Evolutionary conservation across 164 flowering plant genomes (phyloP).

Genomic region (Vitis amurensis): DNA sequence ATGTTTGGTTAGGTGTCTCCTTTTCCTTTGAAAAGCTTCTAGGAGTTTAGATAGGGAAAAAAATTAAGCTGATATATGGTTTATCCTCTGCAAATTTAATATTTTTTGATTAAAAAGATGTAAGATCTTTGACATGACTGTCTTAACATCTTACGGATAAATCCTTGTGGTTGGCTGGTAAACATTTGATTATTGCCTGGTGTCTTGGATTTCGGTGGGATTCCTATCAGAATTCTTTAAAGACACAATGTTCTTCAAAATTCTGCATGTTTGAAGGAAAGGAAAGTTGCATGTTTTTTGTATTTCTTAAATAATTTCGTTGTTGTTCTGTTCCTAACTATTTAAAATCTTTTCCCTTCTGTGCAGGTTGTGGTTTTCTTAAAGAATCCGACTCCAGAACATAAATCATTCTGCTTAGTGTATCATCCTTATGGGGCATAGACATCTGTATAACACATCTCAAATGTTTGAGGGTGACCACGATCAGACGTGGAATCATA

Average conservation of each 20-base stretch:
- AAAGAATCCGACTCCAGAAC: not conserved
- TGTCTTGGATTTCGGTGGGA: not conserved
- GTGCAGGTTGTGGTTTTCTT: conserved; percentile 29
- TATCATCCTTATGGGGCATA: conserved; percentile 54
- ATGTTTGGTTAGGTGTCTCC: not conserved
- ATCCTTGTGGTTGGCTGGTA: not conserved
- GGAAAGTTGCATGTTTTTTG: not conserved
- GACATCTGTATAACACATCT: conserved; percentile 43
- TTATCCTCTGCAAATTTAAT: too few relatives aligned
- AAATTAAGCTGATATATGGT: too few relatives aligned
- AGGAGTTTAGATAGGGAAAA: not conserved
- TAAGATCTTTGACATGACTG: not conserved
- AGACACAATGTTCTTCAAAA: not conserved
- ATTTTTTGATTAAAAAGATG: not conserved
- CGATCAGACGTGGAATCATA: conserved; percentile 49
- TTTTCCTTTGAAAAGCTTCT: not conserved
- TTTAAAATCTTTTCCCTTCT: not conserved
- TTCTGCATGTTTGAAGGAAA: not conserved
- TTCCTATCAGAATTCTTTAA: not conserved
- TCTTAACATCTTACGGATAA: not conserved
- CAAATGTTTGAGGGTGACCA: conserved; percentile 46
- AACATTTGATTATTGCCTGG: not conserved
- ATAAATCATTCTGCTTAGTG: not conserved
- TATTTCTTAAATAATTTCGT: not conserved
- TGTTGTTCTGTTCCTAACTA: not conserved